Conservation (phyloP, 2,329 filamentous ascomycete species). For the Pseudocercospora eumusae region DNA sequence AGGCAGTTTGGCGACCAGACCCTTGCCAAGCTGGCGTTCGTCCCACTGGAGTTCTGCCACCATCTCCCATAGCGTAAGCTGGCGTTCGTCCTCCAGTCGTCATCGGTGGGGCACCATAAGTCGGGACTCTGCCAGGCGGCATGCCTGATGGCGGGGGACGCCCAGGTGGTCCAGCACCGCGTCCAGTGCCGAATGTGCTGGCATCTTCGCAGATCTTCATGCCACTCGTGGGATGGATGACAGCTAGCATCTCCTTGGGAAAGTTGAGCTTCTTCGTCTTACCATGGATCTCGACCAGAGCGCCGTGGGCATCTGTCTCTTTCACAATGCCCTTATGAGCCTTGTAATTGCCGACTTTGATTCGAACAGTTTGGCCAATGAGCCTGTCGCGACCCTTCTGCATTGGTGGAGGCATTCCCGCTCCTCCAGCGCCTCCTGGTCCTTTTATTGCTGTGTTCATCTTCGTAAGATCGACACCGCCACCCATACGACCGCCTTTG, state of each 20-base stretch:
- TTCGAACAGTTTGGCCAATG: slow-evolving; percentile 87
- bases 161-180: slow-evolving; percentile 24
- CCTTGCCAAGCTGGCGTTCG: slow-evolving; percentile 49
- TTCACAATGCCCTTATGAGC: slow-evolving; percentile 93
- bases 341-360: slow-evolving; percentile 86
- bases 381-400: slow-evolving; percentile 75
- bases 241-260: slow-evolving; percentile 74
- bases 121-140: slow-evolving; percentile 57
- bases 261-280: slow-evolving; percentile 90
- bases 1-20: slow-evolving; percentile 46
- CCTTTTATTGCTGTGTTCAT: slow-evolving; percentile 89
- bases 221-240: slow-evolving; percentile 79
- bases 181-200: slow-evolving; percentile 28
- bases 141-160: slow-evolving; percentile 50
- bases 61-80: slow-evolving; percentile 56
- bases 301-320: slow-evolving; percentile 82
- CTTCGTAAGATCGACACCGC: slow-evolving; percentile 68
- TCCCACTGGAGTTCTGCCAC: slow-evolving; percentile 61
- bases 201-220: slow-evolving; percentile 69
- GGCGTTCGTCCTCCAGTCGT: slow-evolving; percentile 65
- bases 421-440: slow-evolving; percentile 53
- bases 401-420: slow-evolving; percentile 68
- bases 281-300: slow-evolving; percentile 88
- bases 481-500: slow-evolving; percentile 80
- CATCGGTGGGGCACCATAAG: slow-evolving; percentile 62